Percentiles rank a stretch among this genome's conserved stretches.
Conservation (phyloP, 2,329 filamentous ascomycete species). For the Ophiostoma perfectum region DNA sequence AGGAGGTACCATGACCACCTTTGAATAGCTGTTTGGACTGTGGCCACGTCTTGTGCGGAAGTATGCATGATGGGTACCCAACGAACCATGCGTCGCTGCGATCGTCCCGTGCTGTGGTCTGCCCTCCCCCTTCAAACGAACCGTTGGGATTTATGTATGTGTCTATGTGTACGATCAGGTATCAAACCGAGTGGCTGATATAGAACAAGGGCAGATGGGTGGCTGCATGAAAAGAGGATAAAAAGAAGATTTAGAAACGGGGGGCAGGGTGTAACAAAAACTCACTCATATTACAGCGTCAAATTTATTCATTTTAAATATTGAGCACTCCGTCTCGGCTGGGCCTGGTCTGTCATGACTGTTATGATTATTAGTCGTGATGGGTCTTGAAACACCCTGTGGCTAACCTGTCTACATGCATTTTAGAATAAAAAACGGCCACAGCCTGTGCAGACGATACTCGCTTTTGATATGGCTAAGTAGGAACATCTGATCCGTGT, state of each 20-base stretch:
- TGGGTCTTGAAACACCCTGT: too few species aligned
- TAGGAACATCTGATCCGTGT: too few species aligned
- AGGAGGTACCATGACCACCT: too few species aligned
- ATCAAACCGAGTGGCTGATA: conserved; percentile 13
- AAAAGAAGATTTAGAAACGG: background rate
- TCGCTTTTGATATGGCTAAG: too few species aligned
- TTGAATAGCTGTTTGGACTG: too few species aligned
- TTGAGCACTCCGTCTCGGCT: background rate
- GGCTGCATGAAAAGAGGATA: conserved; percentile 1
- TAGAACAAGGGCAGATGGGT: conserved; percentile 10
- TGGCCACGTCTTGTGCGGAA: background rate
- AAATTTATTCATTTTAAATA: background rate
- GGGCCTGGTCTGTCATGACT: background rate
- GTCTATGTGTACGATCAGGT: conserved; percentile 22
- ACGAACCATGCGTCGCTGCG: background rate
- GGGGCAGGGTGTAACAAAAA: conserved; percentile 3
- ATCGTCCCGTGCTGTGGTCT: background rate
- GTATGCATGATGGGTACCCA: background rate
- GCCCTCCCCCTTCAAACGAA: background rate
- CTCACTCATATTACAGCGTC: conserved; percentile 1
- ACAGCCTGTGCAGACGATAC: too few species aligned
- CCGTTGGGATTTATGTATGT: conserved; percentile 15
- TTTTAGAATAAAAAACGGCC: too few species aligned
- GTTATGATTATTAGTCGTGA: background rate
- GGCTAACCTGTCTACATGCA: too few species aligned